Evolutionary conservation across 768 basidiomycete species (phyloP).

Genomic region (Agaricus blazei): DNA sequence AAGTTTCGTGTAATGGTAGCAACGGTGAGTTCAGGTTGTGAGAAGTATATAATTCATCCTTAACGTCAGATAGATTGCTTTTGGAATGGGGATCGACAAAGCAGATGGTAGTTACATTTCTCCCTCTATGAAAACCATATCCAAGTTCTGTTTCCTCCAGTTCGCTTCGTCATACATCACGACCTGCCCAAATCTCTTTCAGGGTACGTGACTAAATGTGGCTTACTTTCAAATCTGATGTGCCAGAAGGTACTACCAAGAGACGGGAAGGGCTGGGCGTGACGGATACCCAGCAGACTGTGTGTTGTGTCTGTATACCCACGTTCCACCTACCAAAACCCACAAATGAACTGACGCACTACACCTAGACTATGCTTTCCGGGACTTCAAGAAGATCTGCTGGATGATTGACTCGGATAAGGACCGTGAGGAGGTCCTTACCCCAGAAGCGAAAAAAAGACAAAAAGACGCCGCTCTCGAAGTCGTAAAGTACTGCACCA

Average conservation of each 20-base stretch:
- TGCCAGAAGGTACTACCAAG: constrained; percentile 74
- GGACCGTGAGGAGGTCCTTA: constrained; percentile 24
- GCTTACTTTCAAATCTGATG: constrained; percentile 5
- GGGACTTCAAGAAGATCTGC: constrained; percentile 51
- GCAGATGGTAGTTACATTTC: constrained; percentile 48
- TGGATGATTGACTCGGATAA: constrained; percentile 57
- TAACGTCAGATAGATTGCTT: constrained; percentile 61
- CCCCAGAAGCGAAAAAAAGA: constrained; percentile 55
- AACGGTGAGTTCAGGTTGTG: constrained; percentile 51
- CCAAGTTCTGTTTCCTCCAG: constrained; percentile 29
- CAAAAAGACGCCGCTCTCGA: constrained; percentile 59
- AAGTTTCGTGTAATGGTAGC: constrained; percentile 83
- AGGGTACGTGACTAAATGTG: constrained; percentile 43
- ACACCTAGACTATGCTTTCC: constrained; percentile 59
- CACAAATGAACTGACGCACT: constrained; percentile 1
- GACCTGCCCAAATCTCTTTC: constrained; percentile 80
- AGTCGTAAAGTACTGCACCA: constrained; percentile 77
- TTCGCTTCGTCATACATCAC: constrained; percentile 90
- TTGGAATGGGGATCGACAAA: constrained; percentile 98
- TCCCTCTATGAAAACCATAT: background rate
- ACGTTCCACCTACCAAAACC: background rate
- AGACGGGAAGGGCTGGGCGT: constrained; percentile 94
- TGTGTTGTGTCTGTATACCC: constrained; percentile 65
- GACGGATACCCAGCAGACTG: constrained; percentile 85
- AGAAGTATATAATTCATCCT: background rate